These are phyloP conservation scores for Diutina sp. DNA, from an alignment of 1,139 yeast genomes.

Conservation along the genomic window DNA sequence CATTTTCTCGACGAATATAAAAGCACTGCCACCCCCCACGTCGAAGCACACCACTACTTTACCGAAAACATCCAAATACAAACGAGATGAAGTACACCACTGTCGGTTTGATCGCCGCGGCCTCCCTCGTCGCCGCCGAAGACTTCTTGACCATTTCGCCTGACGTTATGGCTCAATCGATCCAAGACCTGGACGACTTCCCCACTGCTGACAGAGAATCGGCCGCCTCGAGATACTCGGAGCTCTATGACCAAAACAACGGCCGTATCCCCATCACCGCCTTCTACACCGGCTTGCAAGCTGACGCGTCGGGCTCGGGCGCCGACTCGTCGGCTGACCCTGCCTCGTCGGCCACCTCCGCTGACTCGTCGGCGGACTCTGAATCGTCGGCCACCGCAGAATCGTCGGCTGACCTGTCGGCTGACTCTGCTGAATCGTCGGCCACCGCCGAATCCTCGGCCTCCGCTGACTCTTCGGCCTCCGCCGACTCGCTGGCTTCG, in stretches of 20 bases:
- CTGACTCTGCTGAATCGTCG: conserved; percentile 1
- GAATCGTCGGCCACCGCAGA: not conserved
- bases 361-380: not conserved
- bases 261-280: conserved; percentile 1
- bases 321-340: not conserved
- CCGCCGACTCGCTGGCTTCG: not conserved
- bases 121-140: not conserved
- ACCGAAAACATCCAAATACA: not conserved
- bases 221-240: not conserved
- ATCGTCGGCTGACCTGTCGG: not conserved
- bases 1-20: not conserved
- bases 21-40: not conserved
- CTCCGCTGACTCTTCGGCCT: not conserved
- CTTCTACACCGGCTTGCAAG: not conserved
- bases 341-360: not conserved
- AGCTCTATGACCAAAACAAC: not conserved
- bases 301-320: not conserved
- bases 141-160: conserved; percentile 1
- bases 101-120: not conserved
- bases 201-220: not conserved
- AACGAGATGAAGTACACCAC: not conserved
- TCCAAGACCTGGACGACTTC: not conserved
- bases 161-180: not conserved
- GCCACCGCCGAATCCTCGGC: not conserved
- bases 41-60: not conserved